Percentiles rank a stretch among this genome's conserved stretches.
phyloP scores from a whole-genome alignment of 768 basidiomycete genomes.

The Dendrothele bispora region DNA sequence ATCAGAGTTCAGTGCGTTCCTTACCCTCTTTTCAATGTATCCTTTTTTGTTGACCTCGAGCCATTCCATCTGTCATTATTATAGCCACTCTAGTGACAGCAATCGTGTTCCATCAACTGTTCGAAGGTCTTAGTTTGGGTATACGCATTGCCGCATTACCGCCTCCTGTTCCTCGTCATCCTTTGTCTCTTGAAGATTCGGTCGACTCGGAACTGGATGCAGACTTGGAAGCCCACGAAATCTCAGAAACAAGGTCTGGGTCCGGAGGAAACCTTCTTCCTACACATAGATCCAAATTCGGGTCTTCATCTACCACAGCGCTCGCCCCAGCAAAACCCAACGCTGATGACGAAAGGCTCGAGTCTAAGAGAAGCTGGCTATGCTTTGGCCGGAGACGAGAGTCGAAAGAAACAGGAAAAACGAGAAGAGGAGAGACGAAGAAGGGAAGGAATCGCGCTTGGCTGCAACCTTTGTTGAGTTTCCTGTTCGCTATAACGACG shows the following conservation, averaged over 20 bases:
- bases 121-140: constrained; percentile 82
- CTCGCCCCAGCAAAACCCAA: constrained; percentile 1
- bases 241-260: constrained; percentile 9
- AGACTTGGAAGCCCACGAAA: background rate
- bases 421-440: too few relatives aligned
- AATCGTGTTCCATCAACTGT: constrained; percentile 80
- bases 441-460: constrained; percentile 25
- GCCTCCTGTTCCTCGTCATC: too few relatives aligned
- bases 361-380: too few relatives aligned
- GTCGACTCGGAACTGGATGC: constrained; percentile 1
- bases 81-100: constrained; percentile 73
- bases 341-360: fast-evolving
- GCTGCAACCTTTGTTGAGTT: constrained; percentile 54
- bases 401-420: too few relatives aligned
- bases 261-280: constrained; percentile 2
- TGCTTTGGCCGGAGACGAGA: too few relatives aligned
- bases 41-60: background rate
- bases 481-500: constrained; percentile 73
- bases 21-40: background rate
- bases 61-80: constrained; percentile 1
- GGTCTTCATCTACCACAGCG: background rate
- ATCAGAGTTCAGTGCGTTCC: constrained; percentile 64
- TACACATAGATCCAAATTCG: constrained; percentile 8
- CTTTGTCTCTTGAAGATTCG: constrained; percentile 12
- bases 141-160: constrained; percentile 76